phyloP scores from a whole-genome alignment of 441 rosid species.

The Euphorbia celastroides region DNA sequence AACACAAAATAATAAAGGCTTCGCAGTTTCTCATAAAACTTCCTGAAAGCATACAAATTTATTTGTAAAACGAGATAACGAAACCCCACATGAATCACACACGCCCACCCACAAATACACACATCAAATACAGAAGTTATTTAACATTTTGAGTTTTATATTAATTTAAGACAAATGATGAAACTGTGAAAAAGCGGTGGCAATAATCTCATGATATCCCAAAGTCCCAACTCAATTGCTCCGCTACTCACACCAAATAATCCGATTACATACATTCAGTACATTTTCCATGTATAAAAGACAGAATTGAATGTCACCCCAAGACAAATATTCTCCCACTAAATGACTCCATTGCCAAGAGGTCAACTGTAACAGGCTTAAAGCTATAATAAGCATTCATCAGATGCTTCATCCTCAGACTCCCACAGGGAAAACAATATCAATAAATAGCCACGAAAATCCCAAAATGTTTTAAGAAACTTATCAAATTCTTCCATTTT shows the following conservation, averaged over 20 bases:
- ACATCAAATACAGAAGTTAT: not conserved
- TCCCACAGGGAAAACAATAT: not conserved
- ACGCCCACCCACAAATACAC: no score
- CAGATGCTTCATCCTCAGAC: not conserved
- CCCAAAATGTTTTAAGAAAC: not conserved
- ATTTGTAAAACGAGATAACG: not conserved
- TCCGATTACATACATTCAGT: no score
- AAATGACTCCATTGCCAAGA: not conserved
- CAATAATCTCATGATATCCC: not conserved
- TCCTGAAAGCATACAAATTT: not conserved
- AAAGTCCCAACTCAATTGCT: not conserved
- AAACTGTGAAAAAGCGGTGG: not conserved
- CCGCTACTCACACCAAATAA: not conserved
- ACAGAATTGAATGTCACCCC: conserved; percentile 1
- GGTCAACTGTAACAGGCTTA: no score
- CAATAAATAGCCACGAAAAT: not conserved
- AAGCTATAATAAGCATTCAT: not conserved
- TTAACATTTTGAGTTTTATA: not conserved
- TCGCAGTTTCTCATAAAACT: not conserved
- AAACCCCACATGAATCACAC: not conserved
- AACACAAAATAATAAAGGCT: not conserved
- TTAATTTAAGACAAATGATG: not conserved
- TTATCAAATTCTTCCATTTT: no score
- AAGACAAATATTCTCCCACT: not conserved
- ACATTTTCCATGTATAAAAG: no score